These are phyloP conservation scores for Epichloe typhina DNA, from an alignment of 2,329 filamentous ascomycete species.

Conservation along the genomic window DNA sequence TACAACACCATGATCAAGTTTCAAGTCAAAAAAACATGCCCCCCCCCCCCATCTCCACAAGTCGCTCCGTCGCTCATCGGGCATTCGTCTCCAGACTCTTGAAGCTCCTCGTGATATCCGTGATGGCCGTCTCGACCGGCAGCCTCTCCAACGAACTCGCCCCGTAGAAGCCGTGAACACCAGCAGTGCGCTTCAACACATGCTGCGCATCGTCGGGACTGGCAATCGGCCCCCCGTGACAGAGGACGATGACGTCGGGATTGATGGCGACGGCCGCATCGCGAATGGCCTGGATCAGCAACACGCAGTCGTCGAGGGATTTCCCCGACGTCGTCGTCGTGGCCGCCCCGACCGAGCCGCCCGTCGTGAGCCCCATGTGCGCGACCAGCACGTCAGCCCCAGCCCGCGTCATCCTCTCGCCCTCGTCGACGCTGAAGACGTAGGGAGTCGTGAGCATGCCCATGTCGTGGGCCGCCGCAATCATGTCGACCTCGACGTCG, in stretches of 20 bases:
- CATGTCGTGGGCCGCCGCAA: conserved; percentile 43
- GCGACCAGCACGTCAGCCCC: conserved; percentile 56
- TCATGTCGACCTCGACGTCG: conserved; percentile 52
- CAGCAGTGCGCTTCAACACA: conserved; percentile 44
- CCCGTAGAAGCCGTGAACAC: conserved; percentile 58
- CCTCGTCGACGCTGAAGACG: conserved; percentile 51
- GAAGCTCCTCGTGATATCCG: conserved; percentile 20
- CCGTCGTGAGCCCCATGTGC: conserved; percentile 55
- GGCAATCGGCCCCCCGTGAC: conserved; percentile 57
- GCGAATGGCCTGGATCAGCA: conserved; percentile 47
- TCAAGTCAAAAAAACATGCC: too few species aligned
- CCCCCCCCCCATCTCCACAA: too few species aligned
- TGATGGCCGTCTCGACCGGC: conserved; percentile 54
- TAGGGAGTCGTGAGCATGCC: conserved; percentile 57
- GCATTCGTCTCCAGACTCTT: conserved; percentile 1
- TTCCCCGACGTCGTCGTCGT: conserved; percentile 44
- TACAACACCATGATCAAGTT: too few species aligned
- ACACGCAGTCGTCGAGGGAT: conserved; percentile 50
- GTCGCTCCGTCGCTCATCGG: too few species aligned
- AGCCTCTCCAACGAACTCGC: conserved; percentile 57
- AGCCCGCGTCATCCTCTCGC: conserved; percentile 45
- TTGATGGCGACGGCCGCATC: conserved; percentile 46
- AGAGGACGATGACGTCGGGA: conserved; percentile 43
- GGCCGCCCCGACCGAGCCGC: conserved; percentile 48
- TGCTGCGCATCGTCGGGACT: conserved; percentile 49